A percentile compares a stretch with the other conserved stretches of the same genome.
phyloP scores from a whole-genome alignment of 1,284 basidiomycete genomes.

The Sporisorium reilianum region DNA sequence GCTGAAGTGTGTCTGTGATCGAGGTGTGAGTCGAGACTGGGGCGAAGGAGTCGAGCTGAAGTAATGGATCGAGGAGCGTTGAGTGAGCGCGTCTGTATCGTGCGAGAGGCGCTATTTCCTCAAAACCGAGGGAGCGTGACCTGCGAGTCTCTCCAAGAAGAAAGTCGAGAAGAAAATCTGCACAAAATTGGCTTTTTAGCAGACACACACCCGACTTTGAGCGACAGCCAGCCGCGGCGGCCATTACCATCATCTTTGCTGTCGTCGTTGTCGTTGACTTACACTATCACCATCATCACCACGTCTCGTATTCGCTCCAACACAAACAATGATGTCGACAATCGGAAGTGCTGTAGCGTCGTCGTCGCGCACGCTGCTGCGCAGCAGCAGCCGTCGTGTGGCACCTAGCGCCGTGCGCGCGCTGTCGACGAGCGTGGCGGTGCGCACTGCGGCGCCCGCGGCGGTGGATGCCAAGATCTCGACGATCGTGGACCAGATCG shows the following conservation, averaged over 20 bases:
- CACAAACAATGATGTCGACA: constrained; percentile 17
- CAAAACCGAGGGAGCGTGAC: constrained; percentile 1
- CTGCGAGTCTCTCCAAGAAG: constrained; percentile 6
- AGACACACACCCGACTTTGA: constrained; percentile 6
- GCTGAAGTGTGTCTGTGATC: neutral
- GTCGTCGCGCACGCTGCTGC: constrained; percentile 22
- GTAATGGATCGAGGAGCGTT: neutral
- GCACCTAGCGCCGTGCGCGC: constrained; percentile 17
- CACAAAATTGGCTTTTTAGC: neutral
- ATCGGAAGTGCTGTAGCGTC: constrained; percentile 34
- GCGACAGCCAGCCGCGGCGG: neutral
- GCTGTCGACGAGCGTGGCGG: constrained; percentile 12
- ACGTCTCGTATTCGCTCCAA: too few species aligned
- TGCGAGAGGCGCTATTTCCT: neutral
- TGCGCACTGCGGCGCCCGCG: constrained; percentile 21
- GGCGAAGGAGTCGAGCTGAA: neutral
- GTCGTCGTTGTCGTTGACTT: neutral
- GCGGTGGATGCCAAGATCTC: constrained; percentile 76
- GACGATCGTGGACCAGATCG: constrained; percentile 93
- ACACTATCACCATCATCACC: constrained; percentile 9
- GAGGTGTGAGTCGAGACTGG: too few species aligned
- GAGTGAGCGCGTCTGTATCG: neutral
- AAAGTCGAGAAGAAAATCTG: constrained; percentile 15
- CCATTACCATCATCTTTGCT: neutral
- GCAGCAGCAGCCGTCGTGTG: constrained; percentile 3